Percentiles rank a stretch among this genome's conserved stretches.
Evolutionary conservation across 1,284 basidiomycete species (phyloP).

Genomic region (Mycosarcoma maydis): DNA sequence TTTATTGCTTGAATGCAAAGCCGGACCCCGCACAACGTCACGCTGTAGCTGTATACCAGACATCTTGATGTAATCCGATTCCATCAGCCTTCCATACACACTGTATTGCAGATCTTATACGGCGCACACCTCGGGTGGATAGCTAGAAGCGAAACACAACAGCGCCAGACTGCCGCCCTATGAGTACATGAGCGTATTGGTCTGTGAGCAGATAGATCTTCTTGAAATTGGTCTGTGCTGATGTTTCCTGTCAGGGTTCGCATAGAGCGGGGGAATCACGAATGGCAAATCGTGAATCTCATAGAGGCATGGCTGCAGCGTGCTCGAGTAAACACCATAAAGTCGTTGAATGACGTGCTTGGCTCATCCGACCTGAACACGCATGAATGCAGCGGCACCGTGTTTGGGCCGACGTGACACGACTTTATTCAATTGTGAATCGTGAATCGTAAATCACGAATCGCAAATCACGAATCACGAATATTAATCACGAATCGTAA

Average conservation of each 20-base stretch:
- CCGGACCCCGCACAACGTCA: no score
- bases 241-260: constrained; percentile 17
- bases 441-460: no score
- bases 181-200: neutral
- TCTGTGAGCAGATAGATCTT: constrained; percentile 9
- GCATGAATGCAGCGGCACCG: no score
- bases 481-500: no score
- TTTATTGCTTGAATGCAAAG: constrained; percentile 1
- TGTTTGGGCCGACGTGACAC: no score
- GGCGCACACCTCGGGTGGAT: neutral
- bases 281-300: no score
- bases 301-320: constrained; percentile 8
- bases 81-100: no score
- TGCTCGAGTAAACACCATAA: constrained; percentile 24
- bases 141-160: constrained; percentile 1
- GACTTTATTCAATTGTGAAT: no score
- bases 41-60: no score
- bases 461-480: no score
- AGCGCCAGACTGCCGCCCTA: constrained; percentile 26
- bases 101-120: no score
- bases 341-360: constrained; percentile 29
- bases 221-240: constrained; percentile 43
- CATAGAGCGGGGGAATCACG: constrained; percentile 14
- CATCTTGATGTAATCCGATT: neutral
- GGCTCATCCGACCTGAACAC: no score